Evolutionary conservation across 164 flowering plant genomes (phyloP).

Genomic region (Annona squamosa): DNA sequence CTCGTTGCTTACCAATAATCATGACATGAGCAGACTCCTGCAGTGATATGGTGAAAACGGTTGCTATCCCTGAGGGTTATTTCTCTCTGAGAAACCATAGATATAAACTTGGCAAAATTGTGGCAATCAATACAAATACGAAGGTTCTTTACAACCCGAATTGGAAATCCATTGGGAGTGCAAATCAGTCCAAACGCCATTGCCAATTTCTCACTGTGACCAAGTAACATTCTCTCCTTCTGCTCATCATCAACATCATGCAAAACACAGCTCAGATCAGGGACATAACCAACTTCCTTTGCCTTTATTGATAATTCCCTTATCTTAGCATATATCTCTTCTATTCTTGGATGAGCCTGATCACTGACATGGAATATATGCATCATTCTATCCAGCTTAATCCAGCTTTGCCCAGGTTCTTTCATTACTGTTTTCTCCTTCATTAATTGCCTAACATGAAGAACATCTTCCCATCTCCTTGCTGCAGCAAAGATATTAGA

Average conservation of each 20-base stretch:
- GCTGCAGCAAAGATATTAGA: constrained; percentile 28
- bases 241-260: constrained; percentile 21
- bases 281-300: constrained; percentile 15
- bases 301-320: constrained; percentile 6
- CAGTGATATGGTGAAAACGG: constrained; percentile 10
- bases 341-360: constrained; percentile 21
- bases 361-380: constrained; percentile 25
- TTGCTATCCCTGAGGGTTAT: constrained; percentile 13
- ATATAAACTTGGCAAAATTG: constrained; percentile 14
- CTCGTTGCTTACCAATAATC: constrained; percentile 15
- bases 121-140: constrained; percentile 20
- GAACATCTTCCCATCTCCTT: constrained; percentile 27
- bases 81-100: constrained; percentile 14
- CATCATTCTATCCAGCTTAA: constrained; percentile 16
- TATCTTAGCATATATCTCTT: constrained; percentile 17
- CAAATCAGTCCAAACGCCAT: constrained; percentile 14
- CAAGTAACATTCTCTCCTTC: constrained; percentile 12
- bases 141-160: constrained; percentile 17
- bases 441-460: constrained; percentile 20
- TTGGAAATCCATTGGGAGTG: constrained; percentile 6
- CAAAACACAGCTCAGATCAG: constrained; percentile 20
- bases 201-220: constrained; percentile 20
- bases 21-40: constrained; percentile 18
- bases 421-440: constrained; percentile 21
- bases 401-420: constrained; percentile 30